Evolutionary conservation across 2,329 filamentous ascomycete genomes (phyloP).

Genomic region (Apiospora aurea): DNA sequence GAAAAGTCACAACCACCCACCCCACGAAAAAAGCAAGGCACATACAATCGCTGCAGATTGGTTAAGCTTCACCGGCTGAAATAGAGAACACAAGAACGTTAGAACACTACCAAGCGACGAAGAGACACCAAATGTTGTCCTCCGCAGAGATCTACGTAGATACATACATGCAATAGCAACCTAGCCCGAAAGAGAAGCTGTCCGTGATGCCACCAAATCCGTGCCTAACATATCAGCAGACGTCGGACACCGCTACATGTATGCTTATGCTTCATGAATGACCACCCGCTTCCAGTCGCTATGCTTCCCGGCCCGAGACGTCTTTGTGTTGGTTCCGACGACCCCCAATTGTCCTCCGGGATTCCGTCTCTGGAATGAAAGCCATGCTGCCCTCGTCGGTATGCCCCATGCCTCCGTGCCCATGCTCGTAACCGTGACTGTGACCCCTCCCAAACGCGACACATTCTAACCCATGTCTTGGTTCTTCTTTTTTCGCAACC

Average conservation of each 20-base stretch:
- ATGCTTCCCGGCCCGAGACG: not conserved
- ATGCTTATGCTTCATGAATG: not conserved
- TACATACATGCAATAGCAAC: not conserved
- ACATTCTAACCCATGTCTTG: conserved; percentile 15
- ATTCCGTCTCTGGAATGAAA: not conserved
- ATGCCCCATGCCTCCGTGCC: not conserved
- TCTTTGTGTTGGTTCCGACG: conserved; percentile 9
- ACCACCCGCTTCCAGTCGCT: not conserved
- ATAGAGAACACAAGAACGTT: too few species aligned
- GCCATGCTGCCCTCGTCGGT: not conserved
- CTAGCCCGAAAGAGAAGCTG: not conserved
- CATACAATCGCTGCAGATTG: not conserved
- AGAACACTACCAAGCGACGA: not conserved
- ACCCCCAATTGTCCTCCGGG: not conserved
- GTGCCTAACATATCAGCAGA: not conserved
- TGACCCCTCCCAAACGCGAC: conserved; percentile 5
- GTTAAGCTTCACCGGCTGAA: not conserved
- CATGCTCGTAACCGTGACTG: not conserved
- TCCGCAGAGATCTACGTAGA: not conserved
- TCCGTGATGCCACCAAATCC: not conserved
- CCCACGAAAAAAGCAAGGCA: not conserved
- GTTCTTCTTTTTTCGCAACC: not conserved
- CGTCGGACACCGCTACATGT: not conserved
- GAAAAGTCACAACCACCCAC: not conserved
- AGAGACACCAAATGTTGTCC: not conserved